Evolutionary conservation across 2,329 filamentous ascomycete species (phyloP).

Genomic region (Macrophomina tecta): DNA sequence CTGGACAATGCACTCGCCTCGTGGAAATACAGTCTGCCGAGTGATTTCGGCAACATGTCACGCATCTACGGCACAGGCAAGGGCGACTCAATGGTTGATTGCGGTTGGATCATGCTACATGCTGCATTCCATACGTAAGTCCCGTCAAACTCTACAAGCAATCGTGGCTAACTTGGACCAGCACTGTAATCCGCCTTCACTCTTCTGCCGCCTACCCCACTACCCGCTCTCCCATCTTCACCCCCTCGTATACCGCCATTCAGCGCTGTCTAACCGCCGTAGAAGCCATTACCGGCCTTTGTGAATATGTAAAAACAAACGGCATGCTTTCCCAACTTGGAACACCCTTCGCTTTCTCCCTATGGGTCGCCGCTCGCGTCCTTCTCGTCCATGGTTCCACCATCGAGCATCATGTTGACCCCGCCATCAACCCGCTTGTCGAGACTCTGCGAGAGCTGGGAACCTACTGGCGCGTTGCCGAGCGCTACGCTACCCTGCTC

Average conservation of each 20-base stretch:
- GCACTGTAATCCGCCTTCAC: conserved; percentile 84
- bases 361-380: conserved; percentile 89
- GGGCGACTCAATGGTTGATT: conserved; percentile 62
- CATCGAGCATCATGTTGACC: conserved; percentile 81
- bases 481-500: conserved; percentile 79
- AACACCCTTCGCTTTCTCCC: conserved; percentile 87
- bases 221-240: conserved; percentile 86
- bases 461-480: conserved; percentile 82
- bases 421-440: conserved; percentile 81
- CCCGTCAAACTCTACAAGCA: background rate
- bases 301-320: conserved; percentile 76
- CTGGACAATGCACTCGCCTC: conserved; percentile 78
- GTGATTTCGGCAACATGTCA: conserved; percentile 83
- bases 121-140: conserved; percentile 83
- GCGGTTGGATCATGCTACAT: conserved; percentile 89
- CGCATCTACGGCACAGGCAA: conserved; percentile 65
- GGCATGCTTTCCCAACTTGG: conserved; percentile 80
- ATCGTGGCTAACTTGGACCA: conserved; percentile 35
- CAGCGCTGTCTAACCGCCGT: conserved; percentile 84
- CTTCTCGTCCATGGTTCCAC: conserved; percentile 90
- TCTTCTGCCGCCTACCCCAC: conserved; percentile 93
- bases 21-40: conserved; percentile 84
- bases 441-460: conserved; percentile 82
- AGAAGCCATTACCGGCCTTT: conserved; percentile 70
- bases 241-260: conserved; percentile 82